phyloP scores from a whole-genome alignment of 2,329 filamentous ascomycete genomes.

The Cladosporium sp. region DNA sequence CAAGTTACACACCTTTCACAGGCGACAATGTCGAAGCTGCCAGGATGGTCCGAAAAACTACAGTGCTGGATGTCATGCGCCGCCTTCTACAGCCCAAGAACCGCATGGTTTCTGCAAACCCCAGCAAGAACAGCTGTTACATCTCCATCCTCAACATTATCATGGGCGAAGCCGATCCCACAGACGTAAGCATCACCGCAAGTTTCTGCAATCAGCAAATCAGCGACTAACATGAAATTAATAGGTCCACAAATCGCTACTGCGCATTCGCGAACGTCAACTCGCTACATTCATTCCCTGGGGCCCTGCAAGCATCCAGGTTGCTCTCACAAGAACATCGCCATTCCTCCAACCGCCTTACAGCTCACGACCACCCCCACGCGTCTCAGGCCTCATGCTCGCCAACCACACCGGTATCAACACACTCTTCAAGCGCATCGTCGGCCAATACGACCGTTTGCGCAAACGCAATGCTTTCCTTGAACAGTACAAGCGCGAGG shows the following conservation, averaged over 20 bases:
- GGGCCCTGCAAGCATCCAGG: slow-evolving; percentile 96
- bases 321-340: slow-evolving; percentile 92
- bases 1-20: slow-evolving; percentile 96
- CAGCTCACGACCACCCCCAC: slow-evolving; percentile 80
- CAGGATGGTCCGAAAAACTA: slow-evolving; percentile 97
- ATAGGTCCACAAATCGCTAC: slow-evolving; percentile 87
- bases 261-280: slow-evolving; percentile 90
- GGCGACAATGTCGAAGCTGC: slow-evolving; percentile 94
- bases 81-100: slow-evolving; percentile 96
- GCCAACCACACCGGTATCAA: slow-evolving; percentile 98
- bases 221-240: background rate
- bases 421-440: slow-evolving; percentile 92
- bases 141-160: slow-evolving; percentile 99
- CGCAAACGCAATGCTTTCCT: slow-evolving; percentile 96
- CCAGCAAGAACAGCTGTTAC: slow-evolving; percentile 96
- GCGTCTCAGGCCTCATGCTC: slow-evolving; percentile 94
- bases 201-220: background rate
- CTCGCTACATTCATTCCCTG: slow-evolving; percentile 97
- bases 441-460: slow-evolving; percentile 89
- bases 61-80: slow-evolving; percentile 96
- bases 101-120: slow-evolving; percentile 95
- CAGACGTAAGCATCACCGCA: slow-evolving; percentile 60
- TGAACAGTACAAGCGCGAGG: slow-evolving; percentile 93
- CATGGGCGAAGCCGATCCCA: slow-evolving; percentile 96
- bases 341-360: slow-evolving; percentile 95